A percentile compares a stretch with the other conserved stretches of the same genome.
Evolutionary conservation across 257 asterid genomes (phyloP).

Genomic region (Forsythia suspensa): DNA sequence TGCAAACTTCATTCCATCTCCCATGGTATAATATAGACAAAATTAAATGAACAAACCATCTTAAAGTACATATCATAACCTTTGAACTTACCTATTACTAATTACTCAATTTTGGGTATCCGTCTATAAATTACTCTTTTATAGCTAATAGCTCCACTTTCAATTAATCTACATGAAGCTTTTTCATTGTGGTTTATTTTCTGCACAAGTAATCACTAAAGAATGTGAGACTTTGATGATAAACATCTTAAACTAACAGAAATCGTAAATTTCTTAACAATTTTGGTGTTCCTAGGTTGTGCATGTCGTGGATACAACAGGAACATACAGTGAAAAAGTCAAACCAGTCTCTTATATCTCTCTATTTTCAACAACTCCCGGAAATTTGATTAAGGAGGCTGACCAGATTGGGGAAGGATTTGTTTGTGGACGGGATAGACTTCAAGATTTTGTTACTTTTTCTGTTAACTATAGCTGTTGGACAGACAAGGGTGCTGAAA

Average conservation of each 20-base stretch:
- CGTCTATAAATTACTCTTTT: not conserved
- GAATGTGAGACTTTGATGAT: not conserved
- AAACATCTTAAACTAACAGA: not conserved
- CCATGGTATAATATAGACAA: not conserved
- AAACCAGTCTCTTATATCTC: conserved; percentile 58
- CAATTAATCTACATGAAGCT: not conserved
- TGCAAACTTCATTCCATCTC: not conserved
- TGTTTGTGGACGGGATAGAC: conserved; percentile 65
- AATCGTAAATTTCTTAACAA: not conserved
- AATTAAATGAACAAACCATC: not conserved
- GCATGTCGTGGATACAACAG: conserved; percentile 75
- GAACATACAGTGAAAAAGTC: conserved; percentile 24
- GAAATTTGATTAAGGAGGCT: conserved; percentile 71
- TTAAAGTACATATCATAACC: not conserved
- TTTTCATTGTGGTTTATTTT: not conserved
- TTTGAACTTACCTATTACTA: not conserved
- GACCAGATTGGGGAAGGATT: conserved; percentile 70
- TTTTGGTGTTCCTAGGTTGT: conserved; percentile 58
- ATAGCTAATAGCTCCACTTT: not conserved
- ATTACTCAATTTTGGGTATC: not conserved
- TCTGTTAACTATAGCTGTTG: conserved; percentile 81
- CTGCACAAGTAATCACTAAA: not conserved
- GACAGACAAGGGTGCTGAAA: conserved; percentile 40
- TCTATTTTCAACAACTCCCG: conserved; percentile 82
- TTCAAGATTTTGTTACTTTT: conserved; percentile 77